Evolutionary conservation across 495 filamentous ascomycete genomes (phyloP), one percentile per base, ranked within the genome.

Genomic region (Immersiella caudata): DNA sequence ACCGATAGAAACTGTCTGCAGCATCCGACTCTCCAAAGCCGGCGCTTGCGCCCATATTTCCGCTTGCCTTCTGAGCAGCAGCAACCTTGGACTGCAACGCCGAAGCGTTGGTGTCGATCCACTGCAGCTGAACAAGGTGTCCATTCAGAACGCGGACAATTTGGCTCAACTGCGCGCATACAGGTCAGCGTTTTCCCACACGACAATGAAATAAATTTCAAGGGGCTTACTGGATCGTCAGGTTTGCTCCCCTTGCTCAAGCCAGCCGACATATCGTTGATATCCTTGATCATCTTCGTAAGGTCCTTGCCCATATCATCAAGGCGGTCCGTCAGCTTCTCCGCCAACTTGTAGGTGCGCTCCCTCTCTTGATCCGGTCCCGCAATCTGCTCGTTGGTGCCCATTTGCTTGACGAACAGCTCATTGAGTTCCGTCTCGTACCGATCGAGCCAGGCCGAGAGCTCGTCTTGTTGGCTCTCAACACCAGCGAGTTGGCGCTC

Each of bases 341-440:
- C 94, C 12, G 95, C 95, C 25, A 94, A 77, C 82, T 93, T 90
- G 78, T 96, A 97, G 77, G 94, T 97, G 77, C 90, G 84, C 84
- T 98, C 94, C 54, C 96, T 86, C 79, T 99, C 96, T 79, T 93
- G 90, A 72, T 99, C 96, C 6, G 94, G 93, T 24, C 93, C 92
- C 70, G 91, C 86, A 58, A 93, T 83, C 57, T 88, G 84, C 67
- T 93, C 91, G n/a, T 86, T 62, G 3, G 54, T 26, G 46, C 69
- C 70, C 18, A 60, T 66, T 74, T 92, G 88, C 71, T 90, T 89
- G 33, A 86, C 79, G 67, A 95, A 91, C 82, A 98, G 88, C 66
- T 91, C 85, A 67, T 97, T 91, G 1, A 98, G 90, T 70, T 97
- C 92, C 20, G 82, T 81, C 78, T 99, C 96, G 73, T 97, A 99